Evolutionary conservation across 2,329 filamentous ascomycete species (phyloP).

Genomic region (Basipetospora chlamydospora): DNA sequence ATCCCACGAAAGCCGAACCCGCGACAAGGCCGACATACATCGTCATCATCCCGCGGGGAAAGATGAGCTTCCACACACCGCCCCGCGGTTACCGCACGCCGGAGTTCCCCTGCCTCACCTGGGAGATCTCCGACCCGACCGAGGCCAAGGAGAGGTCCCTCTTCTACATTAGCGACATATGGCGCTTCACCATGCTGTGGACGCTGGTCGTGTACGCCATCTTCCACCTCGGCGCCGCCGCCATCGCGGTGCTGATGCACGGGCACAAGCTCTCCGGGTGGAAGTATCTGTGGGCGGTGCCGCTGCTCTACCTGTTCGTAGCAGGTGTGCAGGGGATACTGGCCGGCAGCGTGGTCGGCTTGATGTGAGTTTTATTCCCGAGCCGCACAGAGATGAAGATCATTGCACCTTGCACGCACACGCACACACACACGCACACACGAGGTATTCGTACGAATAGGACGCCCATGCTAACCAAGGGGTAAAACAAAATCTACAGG

Average conservation of each 20-base stretch:
- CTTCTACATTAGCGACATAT: slow-evolving; percentile 63
- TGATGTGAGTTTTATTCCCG: slow-evolving; percentile 44
- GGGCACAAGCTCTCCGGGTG: slow-evolving; percentile 39
- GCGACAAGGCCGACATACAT: no score
- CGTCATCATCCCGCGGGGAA: no score
- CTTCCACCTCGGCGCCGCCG: slow-evolving; percentile 58
- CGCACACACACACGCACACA: no score
- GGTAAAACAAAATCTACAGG: neutral
- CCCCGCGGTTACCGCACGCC: slow-evolving; percentile 48
- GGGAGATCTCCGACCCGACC: slow-evolving; percentile 38
- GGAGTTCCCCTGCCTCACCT: slow-evolving; percentile 68
- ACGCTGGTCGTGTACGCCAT: slow-evolving; percentile 64
- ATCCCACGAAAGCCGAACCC: no score
- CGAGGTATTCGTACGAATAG: no score
- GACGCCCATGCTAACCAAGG: no score
- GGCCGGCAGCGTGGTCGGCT: slow-evolving; percentile 66
- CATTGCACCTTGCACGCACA: no score
- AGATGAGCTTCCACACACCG: no score
- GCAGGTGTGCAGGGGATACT: slow-evolving; percentile 65
- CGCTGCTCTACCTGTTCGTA: slow-evolving; percentile 54
- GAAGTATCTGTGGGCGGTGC: slow-evolving; percentile 57
- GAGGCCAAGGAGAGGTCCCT: slow-evolving; percentile 39
- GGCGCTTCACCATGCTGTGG: slow-evolving; percentile 80
- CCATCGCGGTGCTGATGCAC: slow-evolving; percentile 61
- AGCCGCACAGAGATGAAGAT: no score